Conservation (phyloP, 805 yeast genomes). For the Lipomyces chichibuensis region DNA sequence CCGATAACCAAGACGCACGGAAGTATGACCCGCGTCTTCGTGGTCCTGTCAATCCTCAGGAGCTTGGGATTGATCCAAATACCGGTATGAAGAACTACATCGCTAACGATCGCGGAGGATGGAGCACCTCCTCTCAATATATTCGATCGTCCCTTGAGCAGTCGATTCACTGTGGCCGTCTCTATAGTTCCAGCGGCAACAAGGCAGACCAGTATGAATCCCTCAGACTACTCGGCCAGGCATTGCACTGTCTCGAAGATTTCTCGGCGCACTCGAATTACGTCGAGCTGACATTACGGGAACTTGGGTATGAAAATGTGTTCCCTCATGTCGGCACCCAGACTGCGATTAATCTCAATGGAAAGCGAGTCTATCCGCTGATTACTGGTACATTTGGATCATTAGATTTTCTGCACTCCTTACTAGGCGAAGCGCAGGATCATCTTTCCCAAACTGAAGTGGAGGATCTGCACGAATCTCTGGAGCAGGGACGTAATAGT, state of each 20-base stretch:
- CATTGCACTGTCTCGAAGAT: constrained; percentile 39
- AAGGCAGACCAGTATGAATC: constrained; percentile 35
- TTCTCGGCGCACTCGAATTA: constrained; percentile 38
- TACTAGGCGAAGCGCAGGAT: constrained; percentile 38
- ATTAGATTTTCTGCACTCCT: constrained; percentile 37
- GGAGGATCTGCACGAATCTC: constrained; percentile 32
- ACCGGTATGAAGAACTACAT: constrained; percentile 40
- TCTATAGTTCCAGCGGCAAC: constrained; percentile 18
- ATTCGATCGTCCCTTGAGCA: constrained; percentile 33
- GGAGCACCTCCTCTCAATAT: constrained; percentile 36
- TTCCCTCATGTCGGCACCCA: constrained; percentile 39
- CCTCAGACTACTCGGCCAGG: constrained; percentile 37
- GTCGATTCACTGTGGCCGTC: constrained; percentile 35
- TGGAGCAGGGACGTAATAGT: constrained; percentile 19
- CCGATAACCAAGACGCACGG: constrained; percentile 36
- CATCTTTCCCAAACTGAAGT: constrained; percentile 37
- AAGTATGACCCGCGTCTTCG: constrained; percentile 33
- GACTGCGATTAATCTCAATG: constrained; percentile 32
- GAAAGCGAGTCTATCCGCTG: constrained; percentile 37
- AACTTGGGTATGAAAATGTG: constrained; percentile 34
- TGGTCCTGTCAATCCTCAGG: constrained; percentile 36
- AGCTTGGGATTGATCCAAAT: constrained; percentile 36
- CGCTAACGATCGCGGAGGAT: constrained; percentile 37
- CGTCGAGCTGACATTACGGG: constrained; percentile 34
- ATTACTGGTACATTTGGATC: constrained; percentile 40